Evolutionary conservation across 768 basidiomycete species (phyloP).

Genomic region (Tulasnella sp.): DNA sequence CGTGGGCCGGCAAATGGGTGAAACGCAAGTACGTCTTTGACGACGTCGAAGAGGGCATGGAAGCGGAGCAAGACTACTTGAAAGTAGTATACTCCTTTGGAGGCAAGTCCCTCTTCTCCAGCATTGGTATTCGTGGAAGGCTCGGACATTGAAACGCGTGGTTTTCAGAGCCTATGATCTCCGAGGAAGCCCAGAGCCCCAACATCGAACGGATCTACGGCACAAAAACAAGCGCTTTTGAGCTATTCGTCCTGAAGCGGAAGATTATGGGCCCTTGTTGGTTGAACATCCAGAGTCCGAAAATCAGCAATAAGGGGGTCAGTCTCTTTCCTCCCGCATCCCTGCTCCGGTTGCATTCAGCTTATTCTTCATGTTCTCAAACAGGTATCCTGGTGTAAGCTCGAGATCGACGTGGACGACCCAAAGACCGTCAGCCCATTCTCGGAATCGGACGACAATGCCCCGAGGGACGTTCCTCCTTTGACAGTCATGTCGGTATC

Average conservation of each 20-base stretch:
- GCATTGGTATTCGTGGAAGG: not conserved
- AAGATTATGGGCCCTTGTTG: slow-evolving; percentile 99
- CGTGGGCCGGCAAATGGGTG: slow-evolving; percentile 80
- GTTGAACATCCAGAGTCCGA: slow-evolving; percentile 76
- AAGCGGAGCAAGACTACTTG: slow-evolving; percentile 75
- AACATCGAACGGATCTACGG: slow-evolving; percentile 88
- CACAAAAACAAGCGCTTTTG: slow-evolving; percentile 88
- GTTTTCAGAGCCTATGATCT: slow-evolving; percentile 63
- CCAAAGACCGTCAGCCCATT: slow-evolving; percentile 89
- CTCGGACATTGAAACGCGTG: not conserved
- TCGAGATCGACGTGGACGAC: slow-evolving; percentile 76
- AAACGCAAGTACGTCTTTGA: slow-evolving; percentile 91
- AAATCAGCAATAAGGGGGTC: slow-evolving; percentile 75
- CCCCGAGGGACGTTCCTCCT: slow-evolving; percentile 78
- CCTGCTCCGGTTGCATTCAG: not conserved
- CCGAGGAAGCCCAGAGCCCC: slow-evolving; percentile 65
- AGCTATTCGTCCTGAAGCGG: slow-evolving; percentile 86
- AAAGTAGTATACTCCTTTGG: slow-evolving; percentile 91
- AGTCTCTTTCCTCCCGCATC: slow-evolving; percentile 32
- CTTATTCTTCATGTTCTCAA: not conserved
- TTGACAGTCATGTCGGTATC: slow-evolving; percentile 87
- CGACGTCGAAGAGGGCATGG: slow-evolving; percentile 65
- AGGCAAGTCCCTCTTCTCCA: slow-evolving; percentile 46
- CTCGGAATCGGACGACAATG: slow-evolving; percentile 60
- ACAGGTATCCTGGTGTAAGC: slow-evolving; percentile 95